A percentile compares a stretch with the other conserved stretches of the same genome.
phyloP scores from a whole-genome alignment of 352 stramenopile genomes.

The Pythium sukuiense region DNA sequence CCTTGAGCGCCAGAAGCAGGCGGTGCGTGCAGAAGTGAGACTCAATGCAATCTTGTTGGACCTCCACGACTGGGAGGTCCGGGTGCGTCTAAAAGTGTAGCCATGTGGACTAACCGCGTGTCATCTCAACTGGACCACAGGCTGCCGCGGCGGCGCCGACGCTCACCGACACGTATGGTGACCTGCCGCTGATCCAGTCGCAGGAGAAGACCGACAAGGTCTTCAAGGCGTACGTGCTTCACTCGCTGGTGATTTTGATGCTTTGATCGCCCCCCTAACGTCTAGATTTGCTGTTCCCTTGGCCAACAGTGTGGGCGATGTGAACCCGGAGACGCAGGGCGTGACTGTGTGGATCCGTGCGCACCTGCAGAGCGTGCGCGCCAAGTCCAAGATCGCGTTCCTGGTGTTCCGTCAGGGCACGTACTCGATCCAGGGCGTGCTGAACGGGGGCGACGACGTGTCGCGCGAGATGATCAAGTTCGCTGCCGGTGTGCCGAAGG shows the following conservation, averaged over 20 bases:
- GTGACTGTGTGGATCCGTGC: conserved; percentile 95
- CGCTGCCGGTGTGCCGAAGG: conserved; percentile 90
- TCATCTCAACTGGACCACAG: conserved; percentile 25
- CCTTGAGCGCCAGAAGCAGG: conserved; percentile 82
- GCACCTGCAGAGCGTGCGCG: conserved; percentile 94
- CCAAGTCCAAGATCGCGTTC: conserved; percentile 95
- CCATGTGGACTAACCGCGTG: conserved; percentile 24
- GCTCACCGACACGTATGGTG: conserved; percentile 86
- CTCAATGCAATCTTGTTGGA: background rate
- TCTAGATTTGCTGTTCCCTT: background rate
- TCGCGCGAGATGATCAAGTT: conserved; percentile 98
- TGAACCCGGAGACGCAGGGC: conserved; percentile 79
- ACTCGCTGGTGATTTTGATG: conserved; percentile 38
- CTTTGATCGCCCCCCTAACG: background rate
- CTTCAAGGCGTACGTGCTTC: conserved; percentile 48
- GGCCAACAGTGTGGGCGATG: conserved; percentile 43
- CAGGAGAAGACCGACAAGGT: conserved; percentile 78
- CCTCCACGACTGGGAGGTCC: background rate
- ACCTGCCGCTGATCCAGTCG: conserved; percentile 90
- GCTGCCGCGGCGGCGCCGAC: conserved; percentile 58
- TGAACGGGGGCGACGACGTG: conserved; percentile 86
- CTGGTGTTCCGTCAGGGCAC: conserved; percentile 95
- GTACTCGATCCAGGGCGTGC: conserved; percentile 95
- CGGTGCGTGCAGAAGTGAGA: conserved; percentile 32
- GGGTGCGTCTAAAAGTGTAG: conserved; percentile 44